Evolutionary conservation across 306 rosid genomes (phyloP).

Genomic region (Citrullus mucosospermus): DNA sequence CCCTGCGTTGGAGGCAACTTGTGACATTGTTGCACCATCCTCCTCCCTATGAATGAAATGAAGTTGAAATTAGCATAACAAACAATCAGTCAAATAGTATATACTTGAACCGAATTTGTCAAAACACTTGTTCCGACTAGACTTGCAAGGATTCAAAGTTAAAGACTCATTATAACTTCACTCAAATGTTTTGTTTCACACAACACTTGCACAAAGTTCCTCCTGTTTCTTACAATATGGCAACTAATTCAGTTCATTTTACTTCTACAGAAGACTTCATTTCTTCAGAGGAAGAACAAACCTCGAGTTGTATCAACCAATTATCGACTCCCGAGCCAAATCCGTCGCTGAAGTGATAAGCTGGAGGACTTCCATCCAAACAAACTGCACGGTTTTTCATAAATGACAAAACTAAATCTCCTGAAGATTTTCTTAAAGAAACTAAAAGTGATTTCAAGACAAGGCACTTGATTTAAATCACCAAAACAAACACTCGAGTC

Average conservation of each 20-base stretch:
- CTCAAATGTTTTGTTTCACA: neutral
- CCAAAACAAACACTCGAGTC: neutral
- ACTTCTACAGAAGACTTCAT: neutral
- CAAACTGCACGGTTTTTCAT: slow-evolving; percentile 47
- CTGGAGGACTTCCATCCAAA: slow-evolving; percentile 93
- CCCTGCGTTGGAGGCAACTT: slow-evolving; percentile 67
- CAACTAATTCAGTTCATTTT: neutral
- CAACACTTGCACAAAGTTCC: neutral
- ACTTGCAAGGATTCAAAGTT: neutral
- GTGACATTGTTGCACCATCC: slow-evolving; percentile 96
- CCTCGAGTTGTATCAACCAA: slow-evolving; percentile 86
- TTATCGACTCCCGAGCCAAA: slow-evolving; percentile 63
- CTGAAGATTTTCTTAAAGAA: neutral
- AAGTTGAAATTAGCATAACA: slow-evolving; percentile 6
- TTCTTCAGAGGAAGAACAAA: slow-evolving; percentile 24
- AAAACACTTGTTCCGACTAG: neutral
- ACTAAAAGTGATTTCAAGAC: neutral
- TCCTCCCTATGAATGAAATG: slow-evolving; percentile 57
- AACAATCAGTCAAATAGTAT: neutral
- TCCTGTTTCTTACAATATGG: neutral
- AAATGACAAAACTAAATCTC: slow-evolving; percentile 7
- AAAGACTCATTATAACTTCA: neutral
- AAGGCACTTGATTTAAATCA: neutral
- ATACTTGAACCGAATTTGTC: neutral
- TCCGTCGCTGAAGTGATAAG: slow-evolving; percentile 73